Base-by-base conservation (phyloP, 2,329 filamentous ascomycete genomes). In the Fusarium concolor region DNA sequence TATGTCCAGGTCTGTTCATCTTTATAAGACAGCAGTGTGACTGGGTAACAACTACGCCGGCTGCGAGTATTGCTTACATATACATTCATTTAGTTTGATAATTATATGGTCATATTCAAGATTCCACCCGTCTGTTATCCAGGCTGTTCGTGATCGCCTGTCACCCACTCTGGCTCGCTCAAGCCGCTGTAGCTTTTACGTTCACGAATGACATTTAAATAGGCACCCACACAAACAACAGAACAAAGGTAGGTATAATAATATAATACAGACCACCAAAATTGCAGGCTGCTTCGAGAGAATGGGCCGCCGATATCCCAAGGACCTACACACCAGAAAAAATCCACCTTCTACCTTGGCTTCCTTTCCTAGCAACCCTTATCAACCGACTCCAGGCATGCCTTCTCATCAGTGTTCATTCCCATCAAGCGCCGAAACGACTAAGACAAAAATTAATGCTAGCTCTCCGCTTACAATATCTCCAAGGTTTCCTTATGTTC, bases 401-500 rank as follows among this genome's bases (percentile, higher is more conserved):
- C 49, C 43, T 60, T 63, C 51, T 68, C 52, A 47, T 62, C 66
- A 63, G 43, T 47, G 46, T 49, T 62, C 39, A 28, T 62, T 69
- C 66, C 65, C 61, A 65, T 56, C 53, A 65, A 69, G 62, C 62
- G 65, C 65, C 62, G 29, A 57, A 47, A 51, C 50, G 54, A 61
- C 26, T 67, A 50, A 57, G 52, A 54, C 53, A 67, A 60, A 66
- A 55, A 62, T 64, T 31, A 38, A 63, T 68, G 38, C 47, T 39
- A 20, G 43, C 49, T 50, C 53, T 57, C 47, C 56, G n/a, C 47
- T 57, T 44, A 43, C 59, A 53, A 62, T 46, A 35, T 50, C 43
- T 51, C 43, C 43, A 51, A 49, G 49, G 41, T 59, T 53, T 67
- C 43, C 24, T 33, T 68, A 43, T 54, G 61, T 33, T 52, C 45